A percentile compares a stretch with the other conserved stretches of the same genome.
phyloP scores from a whole-genome alignment of 345 rosid species.

The Eucalyptus curtisii region DNA sequence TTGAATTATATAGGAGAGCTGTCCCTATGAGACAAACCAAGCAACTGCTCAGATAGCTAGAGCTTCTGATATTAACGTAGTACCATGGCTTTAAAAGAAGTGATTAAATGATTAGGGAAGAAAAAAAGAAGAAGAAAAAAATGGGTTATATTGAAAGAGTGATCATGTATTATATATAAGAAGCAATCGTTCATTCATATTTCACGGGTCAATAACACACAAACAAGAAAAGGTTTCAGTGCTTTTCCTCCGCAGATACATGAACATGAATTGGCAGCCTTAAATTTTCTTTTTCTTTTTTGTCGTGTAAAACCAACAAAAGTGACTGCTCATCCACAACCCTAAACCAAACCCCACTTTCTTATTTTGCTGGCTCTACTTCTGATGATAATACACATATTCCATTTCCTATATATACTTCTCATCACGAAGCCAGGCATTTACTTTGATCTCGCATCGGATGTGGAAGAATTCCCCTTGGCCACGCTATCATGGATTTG shows the following conservation, averaged over 20 bases:
- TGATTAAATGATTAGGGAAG: neutral
- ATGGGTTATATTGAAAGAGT: neutral
- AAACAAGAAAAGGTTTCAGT: neutral
- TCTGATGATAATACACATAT: neutral
- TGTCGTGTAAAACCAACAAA: constrained; percentile 71
- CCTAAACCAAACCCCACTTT: constrained; percentile 55
- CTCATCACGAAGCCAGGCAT: neutral
- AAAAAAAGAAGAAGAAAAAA: neutral
- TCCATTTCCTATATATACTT: constrained; percentile 4
- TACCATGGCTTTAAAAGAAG: constrained; percentile 15
- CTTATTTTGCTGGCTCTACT: constrained; percentile 9
- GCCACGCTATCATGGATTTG: neutral
- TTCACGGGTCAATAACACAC: neutral
- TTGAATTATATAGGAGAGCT: constrained; percentile 17
- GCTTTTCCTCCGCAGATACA: neutral
- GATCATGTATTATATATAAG: neutral
- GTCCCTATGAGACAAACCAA: constrained; percentile 16
- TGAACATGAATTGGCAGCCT: neutral
- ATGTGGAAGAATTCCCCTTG: neutral
- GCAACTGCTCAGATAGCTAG: constrained; percentile 6
- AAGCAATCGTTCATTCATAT: neutral
- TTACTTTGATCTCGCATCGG: neutral
- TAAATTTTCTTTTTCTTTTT: neutral
- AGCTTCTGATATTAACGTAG: constrained; percentile 27
- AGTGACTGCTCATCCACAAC: constrained; percentile 65